A percentile compares a stretch with the other conserved stretches of the same genome.
phyloP scores from a whole-genome alignment of 441 rosid genomes.

The Gossypium schwendimanii region DNA sequence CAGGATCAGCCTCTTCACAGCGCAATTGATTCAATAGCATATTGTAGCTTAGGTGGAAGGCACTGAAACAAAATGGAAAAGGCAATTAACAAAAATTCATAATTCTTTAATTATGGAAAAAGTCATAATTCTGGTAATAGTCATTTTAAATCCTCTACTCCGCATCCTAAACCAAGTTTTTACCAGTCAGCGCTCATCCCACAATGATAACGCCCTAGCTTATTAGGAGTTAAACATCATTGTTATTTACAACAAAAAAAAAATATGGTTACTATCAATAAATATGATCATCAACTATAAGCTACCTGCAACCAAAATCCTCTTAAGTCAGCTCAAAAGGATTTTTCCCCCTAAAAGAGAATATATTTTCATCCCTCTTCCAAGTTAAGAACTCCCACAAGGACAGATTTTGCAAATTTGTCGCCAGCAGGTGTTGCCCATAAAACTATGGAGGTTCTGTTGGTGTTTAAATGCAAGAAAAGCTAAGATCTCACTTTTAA shows the following conservation, averaged over 20 bases:
- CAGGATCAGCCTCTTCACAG: conserved; percentile 92
- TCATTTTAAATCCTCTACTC: background rate
- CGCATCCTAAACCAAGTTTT: background rate
- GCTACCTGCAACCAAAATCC: background rate
- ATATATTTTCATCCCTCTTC: background rate
- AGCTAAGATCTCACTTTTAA: background rate
- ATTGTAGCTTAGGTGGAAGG: conserved; percentile 95
- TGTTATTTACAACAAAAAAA: background rate
- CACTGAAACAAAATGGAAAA: conserved; percentile 44
- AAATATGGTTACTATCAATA: background rate
- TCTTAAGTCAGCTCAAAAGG: background rate
- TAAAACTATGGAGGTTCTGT: background rate
- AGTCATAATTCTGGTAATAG: background rate
- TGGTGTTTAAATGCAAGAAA: background rate
- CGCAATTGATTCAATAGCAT: conserved; percentile 97
- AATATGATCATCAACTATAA: background rate
- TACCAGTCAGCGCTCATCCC: background rate
- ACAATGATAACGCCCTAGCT: background rate
- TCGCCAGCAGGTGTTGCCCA: background rate
- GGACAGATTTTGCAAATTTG: background rate
- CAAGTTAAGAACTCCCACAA: background rate
- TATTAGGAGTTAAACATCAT: background rate
- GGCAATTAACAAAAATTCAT: background rate
- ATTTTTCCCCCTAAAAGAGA: background rate
- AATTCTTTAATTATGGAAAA: background rate